Evolutionary conservation across 2,329 filamentous ascomycete species (phyloP).

Genomic region (Alternaria conjuncta): DNA sequence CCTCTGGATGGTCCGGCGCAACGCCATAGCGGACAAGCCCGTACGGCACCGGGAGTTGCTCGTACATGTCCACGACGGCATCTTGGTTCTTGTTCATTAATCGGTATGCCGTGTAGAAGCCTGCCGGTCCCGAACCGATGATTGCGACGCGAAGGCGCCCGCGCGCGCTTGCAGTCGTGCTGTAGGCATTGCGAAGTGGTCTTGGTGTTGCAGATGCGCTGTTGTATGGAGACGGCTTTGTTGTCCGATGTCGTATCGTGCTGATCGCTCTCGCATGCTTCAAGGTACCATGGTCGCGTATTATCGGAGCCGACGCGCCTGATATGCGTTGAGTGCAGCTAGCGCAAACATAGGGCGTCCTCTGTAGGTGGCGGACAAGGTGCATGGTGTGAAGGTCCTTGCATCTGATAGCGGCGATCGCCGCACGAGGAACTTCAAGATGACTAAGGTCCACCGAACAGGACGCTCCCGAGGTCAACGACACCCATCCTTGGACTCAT

Average conservation of each 20-base stretch:
- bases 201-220: not conserved
- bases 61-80: constrained; percentile 91
- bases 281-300: not conserved
- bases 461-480: not conserved
- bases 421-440: constrained; percentile 8
- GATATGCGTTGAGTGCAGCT: constrained; percentile 33
- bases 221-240: constrained; percentile 7
- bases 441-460: constrained; percentile 19
- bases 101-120: constrained; percentile 91
- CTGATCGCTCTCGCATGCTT: constrained; percentile 8
- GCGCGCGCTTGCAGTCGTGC: constrained; percentile 21
- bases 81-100: constrained; percentile 77
- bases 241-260: constrained; percentile 8
- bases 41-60: constrained; percentile 89
- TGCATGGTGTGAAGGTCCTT: constrained; percentile 32
- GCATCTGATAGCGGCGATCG: constrained; percentile 11
- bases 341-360: constrained; percentile 32
- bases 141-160: constrained; percentile 79
- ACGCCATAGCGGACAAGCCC: constrained; percentile 93
- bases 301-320: not conserved
- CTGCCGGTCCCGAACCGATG: constrained; percentile 91
- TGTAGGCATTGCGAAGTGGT: constrained; percentile 29
- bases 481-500: not conserved
- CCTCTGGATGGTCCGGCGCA: constrained; percentile 97
- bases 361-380: constrained; percentile 16